Conservation (phyloP, 331 rosid genomes). For the Prunus yedoensis region DNA sequence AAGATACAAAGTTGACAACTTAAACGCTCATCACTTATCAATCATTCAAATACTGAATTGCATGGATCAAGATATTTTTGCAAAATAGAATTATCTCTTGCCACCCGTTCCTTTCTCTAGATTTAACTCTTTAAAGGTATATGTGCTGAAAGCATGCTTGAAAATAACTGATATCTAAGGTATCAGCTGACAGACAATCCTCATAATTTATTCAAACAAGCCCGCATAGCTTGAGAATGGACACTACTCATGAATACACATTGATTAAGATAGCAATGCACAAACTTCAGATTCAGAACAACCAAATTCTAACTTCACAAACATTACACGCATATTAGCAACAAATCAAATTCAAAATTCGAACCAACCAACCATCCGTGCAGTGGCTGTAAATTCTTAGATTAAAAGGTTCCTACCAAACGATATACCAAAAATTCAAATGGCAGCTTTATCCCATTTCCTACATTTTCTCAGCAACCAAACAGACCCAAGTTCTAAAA, state of each 20-base stretch:
- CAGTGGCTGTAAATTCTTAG: neutral
- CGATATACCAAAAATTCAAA: neutral
- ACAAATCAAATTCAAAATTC: neutral
- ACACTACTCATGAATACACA: neutral
- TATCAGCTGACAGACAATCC: neutral
- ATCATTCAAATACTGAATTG: neutral
- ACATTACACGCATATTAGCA: neutral
- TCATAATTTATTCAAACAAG: neutral
- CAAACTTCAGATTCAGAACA: neutral
- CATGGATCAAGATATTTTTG: neutral
- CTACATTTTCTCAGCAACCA: conserved; percentile 4
- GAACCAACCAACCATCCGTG: neutral
- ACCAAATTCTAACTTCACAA: neutral
- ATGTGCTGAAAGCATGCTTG: neutral
- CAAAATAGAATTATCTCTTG: neutral
- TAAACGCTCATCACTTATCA: neutral
- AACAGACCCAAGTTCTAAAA: neutral
- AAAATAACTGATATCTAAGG: neutral
- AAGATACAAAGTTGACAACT: neutral
- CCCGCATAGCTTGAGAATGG: neutral
- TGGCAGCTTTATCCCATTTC: neutral
- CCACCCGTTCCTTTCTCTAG: neutral
- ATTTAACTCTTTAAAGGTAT: neutral
- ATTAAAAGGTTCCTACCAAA: neutral
- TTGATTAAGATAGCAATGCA: neutral